Evolutionary conservation across 306 rosid genomes (phyloP).

Genomic region (Vicia sativa): DNA sequence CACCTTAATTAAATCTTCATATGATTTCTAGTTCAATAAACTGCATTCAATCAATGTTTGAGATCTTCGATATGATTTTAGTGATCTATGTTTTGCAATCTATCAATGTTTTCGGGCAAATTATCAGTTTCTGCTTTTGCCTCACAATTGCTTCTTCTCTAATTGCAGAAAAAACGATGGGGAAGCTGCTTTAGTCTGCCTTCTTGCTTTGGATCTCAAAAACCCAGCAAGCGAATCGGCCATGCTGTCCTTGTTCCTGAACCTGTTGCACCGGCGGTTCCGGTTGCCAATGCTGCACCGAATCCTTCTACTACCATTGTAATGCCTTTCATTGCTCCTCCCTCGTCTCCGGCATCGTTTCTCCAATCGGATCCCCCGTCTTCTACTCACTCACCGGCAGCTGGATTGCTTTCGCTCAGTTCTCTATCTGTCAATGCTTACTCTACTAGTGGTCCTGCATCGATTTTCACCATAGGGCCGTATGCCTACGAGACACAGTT

Average conservation of each 20-base stretch:
- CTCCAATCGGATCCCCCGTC: constrained; percentile 93
- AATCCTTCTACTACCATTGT: constrained; percentile 64
- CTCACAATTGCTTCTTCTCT: constrained; percentile 29
- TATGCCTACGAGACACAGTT: constrained; percentile 94
- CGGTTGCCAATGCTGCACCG: constrained; percentile 53
- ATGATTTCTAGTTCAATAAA: background rate
- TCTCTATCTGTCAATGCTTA: constrained; percentile 75
- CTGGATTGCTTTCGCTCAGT: constrained; percentile 72
- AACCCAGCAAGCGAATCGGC: constrained; percentile 82
- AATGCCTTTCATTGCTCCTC: constrained; percentile 90
- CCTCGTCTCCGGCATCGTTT: constrained; percentile 96
- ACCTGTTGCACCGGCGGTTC: constrained; percentile 58
- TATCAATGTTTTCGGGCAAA: too few species aligned
- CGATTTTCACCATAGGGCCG: constrained; percentile 87
- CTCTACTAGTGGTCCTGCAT: constrained; percentile 75
- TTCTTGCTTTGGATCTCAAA: constrained; percentile 84
- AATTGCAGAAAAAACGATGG: constrained; percentile 91
- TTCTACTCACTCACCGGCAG: constrained; percentile 75
- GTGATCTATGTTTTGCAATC: background rate
- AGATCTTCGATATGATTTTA: constrained; percentile 10
- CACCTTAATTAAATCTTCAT: too few species aligned
- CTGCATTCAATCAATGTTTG: constrained; percentile 6
- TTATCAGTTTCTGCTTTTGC: constrained; percentile 4
- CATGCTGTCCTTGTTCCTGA: constrained; percentile 95
- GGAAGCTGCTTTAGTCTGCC: constrained; percentile 86